phyloP scores from a whole-genome alignment of 495 filamentous ascomycete genomes.

The Sphaerosporella brunnea region DNA sequence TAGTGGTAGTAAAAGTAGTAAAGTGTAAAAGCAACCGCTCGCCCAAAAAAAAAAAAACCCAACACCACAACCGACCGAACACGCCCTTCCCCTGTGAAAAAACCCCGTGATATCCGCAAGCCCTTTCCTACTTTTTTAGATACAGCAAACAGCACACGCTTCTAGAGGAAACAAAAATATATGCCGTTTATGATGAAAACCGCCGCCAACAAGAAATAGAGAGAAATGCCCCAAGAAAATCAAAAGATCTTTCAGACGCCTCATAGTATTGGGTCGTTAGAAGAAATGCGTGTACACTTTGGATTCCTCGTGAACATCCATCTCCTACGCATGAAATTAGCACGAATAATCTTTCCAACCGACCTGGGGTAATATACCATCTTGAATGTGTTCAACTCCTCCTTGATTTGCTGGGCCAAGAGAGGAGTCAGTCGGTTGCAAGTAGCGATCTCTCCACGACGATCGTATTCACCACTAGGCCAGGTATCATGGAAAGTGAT shows the following conservation, averaged over 20 bases:
- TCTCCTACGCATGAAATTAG: conserved; percentile 52
- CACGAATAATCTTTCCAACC: background rate
- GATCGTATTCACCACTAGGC: conserved; percentile 88
- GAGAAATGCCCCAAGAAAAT: background rate
- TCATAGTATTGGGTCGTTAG: conserved; percentile 32
- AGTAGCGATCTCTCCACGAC: conserved; percentile 87
- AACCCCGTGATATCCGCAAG: background rate
- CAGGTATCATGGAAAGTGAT: conserved; percentile 93
- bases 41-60: background rate
- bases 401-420: conserved; percentile 97
- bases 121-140: background rate
- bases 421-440: conserved; percentile 95
- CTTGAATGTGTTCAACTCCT: conserved; percentile 98
- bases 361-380: conserved; percentile 48
- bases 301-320: conserved; percentile 97
- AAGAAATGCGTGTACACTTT: conserved; percentile 99
- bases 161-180: conserved; percentile 1
- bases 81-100: too few species aligned
- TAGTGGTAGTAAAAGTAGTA: background rate
- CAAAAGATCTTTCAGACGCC: conserved; percentile 3
- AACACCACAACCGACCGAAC: background rate
- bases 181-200: background rate
- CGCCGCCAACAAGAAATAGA: background rate
- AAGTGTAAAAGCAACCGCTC: background rate
- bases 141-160: conserved; percentile 1